These are phyloP conservation scores for Solanum aculeatissimum DNA, from an alignment of 305 asterid genomes.

Conservation along the genomic window DNA sequence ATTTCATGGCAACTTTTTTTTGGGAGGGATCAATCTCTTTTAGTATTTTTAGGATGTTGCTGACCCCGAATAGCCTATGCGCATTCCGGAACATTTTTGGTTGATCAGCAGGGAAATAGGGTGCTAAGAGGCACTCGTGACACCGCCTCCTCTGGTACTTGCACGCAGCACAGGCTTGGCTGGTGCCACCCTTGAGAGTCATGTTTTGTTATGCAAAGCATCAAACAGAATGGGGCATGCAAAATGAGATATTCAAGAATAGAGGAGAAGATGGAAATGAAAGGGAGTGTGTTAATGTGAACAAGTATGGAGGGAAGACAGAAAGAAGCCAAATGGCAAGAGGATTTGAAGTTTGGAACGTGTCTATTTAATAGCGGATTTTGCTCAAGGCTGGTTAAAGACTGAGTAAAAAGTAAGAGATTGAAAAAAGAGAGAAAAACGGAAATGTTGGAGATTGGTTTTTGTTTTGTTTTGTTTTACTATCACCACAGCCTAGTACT, in stretches of 20 bases:
- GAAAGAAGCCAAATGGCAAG: slow-evolving; percentile 3
- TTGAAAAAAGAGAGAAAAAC: slow-evolving; percentile 19
- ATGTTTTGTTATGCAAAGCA: slow-evolving; percentile 11
- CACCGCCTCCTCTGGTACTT: slow-evolving; percentile 84
- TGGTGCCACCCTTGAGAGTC: slow-evolving; percentile 92
- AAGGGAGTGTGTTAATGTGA: neutral
- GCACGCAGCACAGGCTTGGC: slow-evolving; percentile 97
- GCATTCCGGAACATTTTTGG: slow-evolving; percentile 70
- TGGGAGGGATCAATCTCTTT: slow-evolving; percentile 49
- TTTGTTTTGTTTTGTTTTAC: slow-evolving; percentile 2
- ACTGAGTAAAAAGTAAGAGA: slow-evolving; percentile 40
- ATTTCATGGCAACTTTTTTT: slow-evolving; percentile 52
- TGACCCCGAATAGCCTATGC: slow-evolving; percentile 74
- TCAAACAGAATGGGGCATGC: neutral
- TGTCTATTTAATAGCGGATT: slow-evolving; percentile 14
- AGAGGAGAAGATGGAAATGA: neutral
- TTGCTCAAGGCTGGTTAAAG: slow-evolving; percentile 18
- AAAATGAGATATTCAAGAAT: neutral
- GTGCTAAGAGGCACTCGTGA: slow-evolving; percentile 73
- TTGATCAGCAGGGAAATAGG: slow-evolving; percentile 81
- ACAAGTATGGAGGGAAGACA: neutral
- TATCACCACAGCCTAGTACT: slow-evolving; percentile 7
- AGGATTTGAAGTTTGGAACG: neutral
- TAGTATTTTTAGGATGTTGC: slow-evolving; percentile 58
- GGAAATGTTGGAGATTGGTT: slow-evolving; percentile 18